Evolutionary conservation across 805 yeast species (phyloP).

Genomic region (Candida namnaoensis): DNA sequence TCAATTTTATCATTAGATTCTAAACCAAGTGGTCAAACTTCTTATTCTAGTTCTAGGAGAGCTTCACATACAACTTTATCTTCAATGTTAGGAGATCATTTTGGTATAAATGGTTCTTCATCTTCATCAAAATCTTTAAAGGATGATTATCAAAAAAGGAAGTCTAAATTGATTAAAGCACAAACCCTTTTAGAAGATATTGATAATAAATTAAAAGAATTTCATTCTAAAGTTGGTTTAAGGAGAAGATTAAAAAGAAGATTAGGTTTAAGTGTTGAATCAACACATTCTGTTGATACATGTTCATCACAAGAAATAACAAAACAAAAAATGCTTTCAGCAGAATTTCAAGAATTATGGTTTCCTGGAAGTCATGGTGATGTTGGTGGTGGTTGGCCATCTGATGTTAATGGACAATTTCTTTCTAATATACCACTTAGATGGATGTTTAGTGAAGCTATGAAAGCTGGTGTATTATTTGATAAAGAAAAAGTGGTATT

Average conservation of each 20-base stretch:
- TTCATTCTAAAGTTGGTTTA: not conserved
- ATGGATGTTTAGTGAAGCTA: conserved; percentile 53
- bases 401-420: conserved; percentile 33
- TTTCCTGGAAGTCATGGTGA: conserved; percentile 67
- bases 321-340: conserved; percentile 15
- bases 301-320: conserved; percentile 3
- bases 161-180: conserved; percentile 5
- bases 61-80: not conserved
- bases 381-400: conserved; percentile 60
- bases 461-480: conserved; percentile 40
- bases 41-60: not conserved
- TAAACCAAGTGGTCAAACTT: conserved; percentile 1
- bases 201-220: conserved; percentile 1
- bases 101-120: not conserved
- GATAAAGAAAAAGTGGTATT: conserved; percentile 29
- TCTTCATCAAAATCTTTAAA: too few species aligned
- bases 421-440: conserved; percentile 44
- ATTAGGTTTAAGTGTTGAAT: not conserved
- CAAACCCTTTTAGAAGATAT: conserved; percentile 7
- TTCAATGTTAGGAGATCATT: not conserved
- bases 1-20: conserved; percentile 13
- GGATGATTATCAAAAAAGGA: too few species aligned
- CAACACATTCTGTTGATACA: not conserved
- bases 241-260: not conserved
- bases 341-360: conserved; percentile 46